These are phyloP conservation scores for Oryza nivara DNA, from an alignment of 176 grass and related monocot genomes.

Conservation along the genomic window DNA sequence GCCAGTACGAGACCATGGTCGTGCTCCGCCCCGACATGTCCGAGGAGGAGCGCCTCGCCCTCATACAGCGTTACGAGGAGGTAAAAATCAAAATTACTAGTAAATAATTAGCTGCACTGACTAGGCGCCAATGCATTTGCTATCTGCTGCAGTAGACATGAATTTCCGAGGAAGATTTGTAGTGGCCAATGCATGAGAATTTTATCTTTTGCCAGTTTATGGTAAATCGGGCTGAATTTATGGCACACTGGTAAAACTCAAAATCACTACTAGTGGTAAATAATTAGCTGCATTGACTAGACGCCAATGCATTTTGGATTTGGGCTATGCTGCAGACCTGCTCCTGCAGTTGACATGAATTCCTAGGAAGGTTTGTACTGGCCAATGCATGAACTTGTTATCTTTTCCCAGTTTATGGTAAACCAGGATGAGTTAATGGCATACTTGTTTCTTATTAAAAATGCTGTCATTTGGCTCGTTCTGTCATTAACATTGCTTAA, in stretches of 20 bases:
- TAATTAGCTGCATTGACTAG: too few relatives aligned
- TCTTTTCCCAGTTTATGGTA: not conserved
- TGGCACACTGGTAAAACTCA: too few relatives aligned
- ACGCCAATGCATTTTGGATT: too few relatives aligned
- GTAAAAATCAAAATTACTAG: conserved; percentile 27
- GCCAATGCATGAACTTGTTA: not conserved
- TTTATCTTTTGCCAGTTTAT: not conserved
- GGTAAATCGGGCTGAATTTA: too few relatives aligned
- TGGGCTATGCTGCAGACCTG: too few relatives aligned
- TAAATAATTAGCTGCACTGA: too few relatives aligned
- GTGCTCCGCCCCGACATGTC: conserved; percentile 93
- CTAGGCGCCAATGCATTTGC: too few relatives aligned
- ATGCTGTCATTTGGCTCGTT: not conserved
- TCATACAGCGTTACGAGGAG: conserved; percentile 97
- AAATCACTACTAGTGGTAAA: too few relatives aligned
- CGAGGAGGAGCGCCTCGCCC: conserved; percentile 92
- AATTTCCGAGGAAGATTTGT: not conserved
- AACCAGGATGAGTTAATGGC: not conserved
- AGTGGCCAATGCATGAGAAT: not conserved
- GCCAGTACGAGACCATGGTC: conserved; percentile 90
- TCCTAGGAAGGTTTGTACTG: not conserved
- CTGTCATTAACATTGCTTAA: not conserved
- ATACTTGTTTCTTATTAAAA: not conserved
- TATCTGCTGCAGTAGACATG: not conserved
- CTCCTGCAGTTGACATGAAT: not conserved